Evolutionary conservation across 176 grass and related monocot genomes (phyloP).

Genomic region (Oryza meridionalis): DNA sequence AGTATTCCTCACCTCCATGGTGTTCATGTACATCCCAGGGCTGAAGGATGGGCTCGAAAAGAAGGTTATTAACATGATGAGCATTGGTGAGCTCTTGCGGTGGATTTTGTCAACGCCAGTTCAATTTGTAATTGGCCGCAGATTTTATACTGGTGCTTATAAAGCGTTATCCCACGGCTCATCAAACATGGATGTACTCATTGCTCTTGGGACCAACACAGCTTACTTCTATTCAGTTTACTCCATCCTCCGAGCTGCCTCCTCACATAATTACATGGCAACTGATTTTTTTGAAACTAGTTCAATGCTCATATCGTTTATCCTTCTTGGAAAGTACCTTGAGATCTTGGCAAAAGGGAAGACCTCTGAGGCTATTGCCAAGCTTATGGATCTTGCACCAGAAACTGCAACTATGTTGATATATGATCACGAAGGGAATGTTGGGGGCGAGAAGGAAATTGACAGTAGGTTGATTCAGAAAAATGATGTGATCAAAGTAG

Average conservation of each 20-base stretch:
- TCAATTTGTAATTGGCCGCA: slow-evolving; percentile 87
- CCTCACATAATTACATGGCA: slow-evolving; percentile 61
- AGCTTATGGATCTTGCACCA: slow-evolving; percentile 95
- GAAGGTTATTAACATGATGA: slow-evolving; percentile 85
- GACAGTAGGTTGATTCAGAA: slow-evolving; percentile 93
- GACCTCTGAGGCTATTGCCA: slow-evolving; percentile 91
- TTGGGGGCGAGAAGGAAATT: slow-evolving; percentile 76
- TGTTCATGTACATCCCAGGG: slow-evolving; percentile 91
- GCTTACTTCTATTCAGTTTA: slow-evolving; percentile 95
- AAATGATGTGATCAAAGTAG: slow-evolving; percentile 96
- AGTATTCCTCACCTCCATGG: slow-evolving; percentile 93
- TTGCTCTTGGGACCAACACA: slow-evolving; percentile 88
- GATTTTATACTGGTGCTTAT: slow-evolving; percentile 86
- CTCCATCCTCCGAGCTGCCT: slow-evolving; percentile 78
- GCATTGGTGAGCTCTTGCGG: slow-evolving; percentile 73
- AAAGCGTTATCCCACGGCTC: slow-evolving; percentile 75
- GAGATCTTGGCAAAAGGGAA: slow-evolving; percentile 98
- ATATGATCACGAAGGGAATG: slow-evolving; percentile 62
- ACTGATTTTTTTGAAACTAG: slow-evolving; percentile 99
- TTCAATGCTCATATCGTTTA: slow-evolving; percentile 98
- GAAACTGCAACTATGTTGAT: slow-evolving; percentile 70
- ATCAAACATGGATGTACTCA: slow-evolving; percentile 98
- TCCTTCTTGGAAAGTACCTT: slow-evolving; percentile 94
- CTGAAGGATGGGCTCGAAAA: slow-evolving; percentile 66
- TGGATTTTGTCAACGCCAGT: slow-evolving; percentile 93